Base-by-base conservation (phyloP, 306 rosid genomes). In the Fragaria nilgerrensis region DNA sequence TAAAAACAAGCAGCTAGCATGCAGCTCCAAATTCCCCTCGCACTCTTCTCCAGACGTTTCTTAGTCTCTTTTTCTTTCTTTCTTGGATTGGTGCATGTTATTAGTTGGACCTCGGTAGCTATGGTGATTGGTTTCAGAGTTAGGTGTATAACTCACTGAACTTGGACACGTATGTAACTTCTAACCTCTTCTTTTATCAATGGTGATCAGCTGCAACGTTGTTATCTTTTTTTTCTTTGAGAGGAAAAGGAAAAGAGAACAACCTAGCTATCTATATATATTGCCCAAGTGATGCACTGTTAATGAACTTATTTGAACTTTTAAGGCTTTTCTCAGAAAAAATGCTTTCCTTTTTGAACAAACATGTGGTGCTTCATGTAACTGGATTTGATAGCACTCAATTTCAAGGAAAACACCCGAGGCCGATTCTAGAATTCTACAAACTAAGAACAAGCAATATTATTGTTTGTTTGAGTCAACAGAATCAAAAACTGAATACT, bases 21-120 rank as follows among this genome's bases (percentile, higher is more conserved):
- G 37, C 67, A 49, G 79, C 64, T 22, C 1, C 39, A 20, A 77
- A 41, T 41, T 41, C 72, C 32, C 76, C 49, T 70, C 68, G 13
- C 69, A 25, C 83, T 59, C 72, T 82, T 82, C 70, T 36, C 81
- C 44, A 49, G 19, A 72, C 75, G 41, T 62, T 72, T 50, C 73
- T 16, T 77, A 11, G 36, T 78, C 73, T 53, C 68, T 53, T 70
- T 29, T 25, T 10, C 22, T 8, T 17, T 74, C n/a, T 48, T 11
- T 36, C 56, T 15, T 16, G 41, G 49, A 53, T 9, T 25, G 67
- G 67, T 74, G 63, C 9, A 48, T 55, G 37, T 22, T 73, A 19
- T 62, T 67, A 52, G 43, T 37, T 34, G 63, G 29, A 27, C 25
- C 19, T 13, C n/a, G 25, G 16, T 37, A 13, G 47, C 68, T 58